Percentiles rank a stretch among this genome's conserved stretches.
These are phyloP conservation scores for Colletotrichum lentis DNA, from an alignment of 2,329 filamentous ascomycete species.

Conservation along the genomic window DNA sequence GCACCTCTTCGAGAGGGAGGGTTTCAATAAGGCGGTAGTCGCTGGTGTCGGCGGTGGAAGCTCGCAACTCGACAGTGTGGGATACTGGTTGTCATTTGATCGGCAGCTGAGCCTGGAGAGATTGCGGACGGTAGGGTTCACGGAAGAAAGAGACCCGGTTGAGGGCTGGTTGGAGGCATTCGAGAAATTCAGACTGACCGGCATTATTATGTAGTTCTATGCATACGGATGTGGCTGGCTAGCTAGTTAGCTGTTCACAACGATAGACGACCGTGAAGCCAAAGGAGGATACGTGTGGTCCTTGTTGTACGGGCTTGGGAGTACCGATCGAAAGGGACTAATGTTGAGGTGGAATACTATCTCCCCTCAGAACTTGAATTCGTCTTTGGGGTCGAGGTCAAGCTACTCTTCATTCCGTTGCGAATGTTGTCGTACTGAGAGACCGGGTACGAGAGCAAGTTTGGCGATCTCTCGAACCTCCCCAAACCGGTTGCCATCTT, in stretches of 20 bases:
- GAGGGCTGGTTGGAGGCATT: constrained; percentile 55
- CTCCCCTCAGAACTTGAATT: no score
- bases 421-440: constrained; percentile 31
- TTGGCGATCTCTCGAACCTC: constrained; percentile 13
- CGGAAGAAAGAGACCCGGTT: constrained; percentile 48
- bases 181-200: constrained; percentile 52
- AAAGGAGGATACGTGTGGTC: no score
- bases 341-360: no score
- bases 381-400: not conserved
- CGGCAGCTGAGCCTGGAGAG: constrained; percentile 55
- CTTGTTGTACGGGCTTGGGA: no score
- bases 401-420: constrained; percentile 14
- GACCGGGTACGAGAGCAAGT: constrained; percentile 23
- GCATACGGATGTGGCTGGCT: not conserved
- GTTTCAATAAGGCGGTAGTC: constrained; percentile 40
- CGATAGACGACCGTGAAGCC: no score
- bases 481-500: constrained; percentile 20
- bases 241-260: not conserved
- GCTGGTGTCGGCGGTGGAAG: constrained; percentile 50
- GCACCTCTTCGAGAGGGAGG: constrained; percentile 44
- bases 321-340: no score
- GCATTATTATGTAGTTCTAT: constrained; percentile 47
- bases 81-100: constrained; percentile 58
- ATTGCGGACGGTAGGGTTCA: constrained; percentile 51
- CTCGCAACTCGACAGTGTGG: constrained; percentile 53